Base-by-base conservation (phyloP, 2,329 filamentous ascomycete genomes). In the Cladosporium sp. region DNA sequence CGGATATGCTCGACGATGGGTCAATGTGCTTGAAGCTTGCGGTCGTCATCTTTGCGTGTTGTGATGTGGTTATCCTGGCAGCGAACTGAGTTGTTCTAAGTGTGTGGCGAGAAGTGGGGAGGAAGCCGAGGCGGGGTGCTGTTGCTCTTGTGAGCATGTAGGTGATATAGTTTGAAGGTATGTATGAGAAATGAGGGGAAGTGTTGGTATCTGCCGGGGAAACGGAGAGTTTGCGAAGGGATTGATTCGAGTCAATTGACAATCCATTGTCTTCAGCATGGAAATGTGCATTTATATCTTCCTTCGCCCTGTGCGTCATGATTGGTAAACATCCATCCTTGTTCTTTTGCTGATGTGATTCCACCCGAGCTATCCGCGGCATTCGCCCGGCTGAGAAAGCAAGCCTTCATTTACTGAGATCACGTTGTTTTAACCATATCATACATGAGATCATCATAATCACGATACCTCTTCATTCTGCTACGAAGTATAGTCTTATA, bases 11-110 rank as follows among this genome's bases (percentile, higher is more conserved):
- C 54, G 75, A 74, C 13, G 70, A 59, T 1, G 74, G 69, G 61
- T 85, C 82, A 55, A 84, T 80, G 66, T 85, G 80, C 53, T 75
- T 75, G 69, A 85, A 84, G 2, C 60, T 66, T 32, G 74, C 72
- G 16, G 75, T 78, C n/a, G 78, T 82, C 79, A 82, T 82, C 33
- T 57, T 76, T 57, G 60, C 57, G 35, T 33, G 35, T 38, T 52
- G 53, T 13, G 13, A n/a, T 19, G 20, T 39, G 18, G 20, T 25
- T 22, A 25, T 25, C 19, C 25, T 48, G 36, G 33, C 25, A 7
- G 25, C 12, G 18, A 30, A 38, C 7, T 25, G 27, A n/a, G 25
- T 15, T 32, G 16, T 20, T n/a, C 36, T 48, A 1, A 33, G 12
- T 25, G 18, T 30, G 36, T 48, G 36, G 45, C 45, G 45, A 48